Percentiles rank a stretch among this genome's conserved stretches.
phyloP scores from a whole-genome alignment of 805 yeast genomes.

The Wickerhamomyces rabaulensis region DNA sequence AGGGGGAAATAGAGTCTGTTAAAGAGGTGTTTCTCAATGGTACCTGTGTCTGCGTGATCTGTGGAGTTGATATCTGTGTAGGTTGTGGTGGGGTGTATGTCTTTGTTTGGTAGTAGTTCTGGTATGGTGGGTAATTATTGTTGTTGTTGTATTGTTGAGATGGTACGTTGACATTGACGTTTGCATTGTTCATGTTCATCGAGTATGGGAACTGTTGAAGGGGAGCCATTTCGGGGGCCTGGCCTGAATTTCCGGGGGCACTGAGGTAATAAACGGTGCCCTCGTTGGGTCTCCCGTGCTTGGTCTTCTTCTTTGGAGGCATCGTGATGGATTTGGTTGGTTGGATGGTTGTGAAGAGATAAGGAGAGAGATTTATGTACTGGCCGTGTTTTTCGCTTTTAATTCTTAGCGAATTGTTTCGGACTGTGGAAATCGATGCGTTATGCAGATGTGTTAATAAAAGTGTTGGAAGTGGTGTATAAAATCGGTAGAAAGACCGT shows the following conservation, averaged over 20 bases:
- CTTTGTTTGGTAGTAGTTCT: background rate
- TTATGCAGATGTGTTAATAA: too few species aligned
- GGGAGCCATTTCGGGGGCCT: background rate
- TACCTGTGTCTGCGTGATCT: too few species aligned
- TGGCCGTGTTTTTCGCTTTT: too few species aligned
- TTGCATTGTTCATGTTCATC: background rate
- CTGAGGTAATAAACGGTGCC: background rate
- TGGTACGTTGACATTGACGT: background rate
- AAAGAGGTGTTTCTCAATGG: too few species aligned
- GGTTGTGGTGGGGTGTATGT: too few species aligned
- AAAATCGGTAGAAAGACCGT: too few species aligned
- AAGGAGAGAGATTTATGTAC: too few species aligned
- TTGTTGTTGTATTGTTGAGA: background rate
- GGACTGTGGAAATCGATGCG: too few species aligned
- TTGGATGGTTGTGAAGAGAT: background rate
- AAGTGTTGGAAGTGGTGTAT: too few species aligned
- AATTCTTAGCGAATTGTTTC: too few species aligned
- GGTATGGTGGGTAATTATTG: background rate
- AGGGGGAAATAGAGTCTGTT: too few species aligned
- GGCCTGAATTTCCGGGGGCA: background rate
- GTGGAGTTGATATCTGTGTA: too few species aligned
- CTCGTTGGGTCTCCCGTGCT: background rate
- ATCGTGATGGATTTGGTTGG: background rate
- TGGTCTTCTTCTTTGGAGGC: background rate
- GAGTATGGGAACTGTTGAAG: background rate